Evolutionary conservation across 139 green algal species (phyloP), one percentile per base, ranked within the genome.

Genomic region (Nannochloris sp.): DNA sequence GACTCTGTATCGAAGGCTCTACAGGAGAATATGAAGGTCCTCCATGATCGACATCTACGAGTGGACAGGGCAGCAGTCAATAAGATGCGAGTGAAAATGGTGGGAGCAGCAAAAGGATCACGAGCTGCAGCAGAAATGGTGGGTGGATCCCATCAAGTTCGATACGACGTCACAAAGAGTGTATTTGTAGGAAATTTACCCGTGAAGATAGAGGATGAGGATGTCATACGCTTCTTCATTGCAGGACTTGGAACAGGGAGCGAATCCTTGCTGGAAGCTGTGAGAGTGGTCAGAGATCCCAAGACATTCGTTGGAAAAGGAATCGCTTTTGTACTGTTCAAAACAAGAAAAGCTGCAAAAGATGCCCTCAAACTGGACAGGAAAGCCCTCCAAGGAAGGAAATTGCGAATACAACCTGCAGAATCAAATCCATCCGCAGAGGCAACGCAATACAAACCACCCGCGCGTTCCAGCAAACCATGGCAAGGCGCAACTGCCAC

Each of bases 151-250:
- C 46, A 53, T 14, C 46, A 53, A 53, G 76, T 79, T 31, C n/a
- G 68, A 56, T 96, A 91, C 57, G 85, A 95, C 69, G 77, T 69
- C 4, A 30, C 44, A 2, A 78, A 82, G 56, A 84, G 77, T 25
- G 65, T 96, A 0, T 97, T 97, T 70, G 62, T 96, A 1, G 90
- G 90, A 60, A 95, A 95, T 60, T 66, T 97, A 62, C 74, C 80
- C 17, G 84, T 85, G 45, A 75, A 87, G n/a, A 69, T 81, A 3
- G 62, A 82, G 72, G 78, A 89, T 50, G 82, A 91, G 59, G 77
- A 90, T 40, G 46, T 92, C 9, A 72, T 91, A n/a, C 43, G 50
- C 8, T 30, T 69, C 6, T 79, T 87, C 48, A 75, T 81, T 16
- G 40, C 45, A 28, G 68, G 46, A 25, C 43, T 60, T 14, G 49